Percentiles rank a stretch among this genome's conserved stretches.
These are phyloP conservation scores for Candida jianshihensis DNA, from an alignment of 805 yeast genomes.

Conservation along the genomic window DNA sequence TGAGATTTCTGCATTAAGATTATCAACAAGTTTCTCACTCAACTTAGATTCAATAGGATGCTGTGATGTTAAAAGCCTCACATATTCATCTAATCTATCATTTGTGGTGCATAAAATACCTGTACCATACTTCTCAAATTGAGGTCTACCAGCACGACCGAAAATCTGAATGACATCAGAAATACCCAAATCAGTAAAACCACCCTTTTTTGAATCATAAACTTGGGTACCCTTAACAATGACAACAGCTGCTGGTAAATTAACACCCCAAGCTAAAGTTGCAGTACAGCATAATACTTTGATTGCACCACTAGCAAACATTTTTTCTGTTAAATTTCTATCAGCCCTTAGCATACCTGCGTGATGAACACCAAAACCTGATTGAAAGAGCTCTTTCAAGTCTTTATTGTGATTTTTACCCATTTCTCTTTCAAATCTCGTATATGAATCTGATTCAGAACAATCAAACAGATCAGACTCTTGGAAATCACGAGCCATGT, in stretches of 20 bases:
- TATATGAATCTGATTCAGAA: constrained; percentile 34
- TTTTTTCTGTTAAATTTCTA: constrained; percentile 79
- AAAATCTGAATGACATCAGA: constrained; percentile 96
- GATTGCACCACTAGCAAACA: constrained; percentile 81
- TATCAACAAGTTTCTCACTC: constrained; percentile 75
- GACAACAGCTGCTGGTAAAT: constrained; percentile 96
- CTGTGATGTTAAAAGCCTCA: constrained; percentile 85
- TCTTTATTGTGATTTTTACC: constrained; percentile 69
- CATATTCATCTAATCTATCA: constrained; percentile 79
- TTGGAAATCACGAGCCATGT: constrained; percentile 55
- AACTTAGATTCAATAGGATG: constrained; percentile 92
- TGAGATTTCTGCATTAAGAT: constrained; percentile 92
- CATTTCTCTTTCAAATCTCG: constrained; percentile 55
- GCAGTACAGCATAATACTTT: constrained; percentile 93
- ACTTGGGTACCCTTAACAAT: constrained; percentile 95
- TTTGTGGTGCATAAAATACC: constrained; percentile 83
- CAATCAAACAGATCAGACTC: constrained; percentile 57
- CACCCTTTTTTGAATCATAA: constrained; percentile 92
- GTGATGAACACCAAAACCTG: constrained; percentile 92
- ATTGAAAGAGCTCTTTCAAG: constrained; percentile 66
- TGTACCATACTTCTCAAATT: constrained; percentile 85
- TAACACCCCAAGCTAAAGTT: constrained; percentile 99
- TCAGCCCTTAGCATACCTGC: constrained; percentile 95
- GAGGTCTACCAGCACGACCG: constrained; percentile 99
- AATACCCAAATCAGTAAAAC: constrained; percentile 86